phyloP scores from a whole-genome alignment of 164 flowering plant genomes.

The Tetracentron sinense region DNA sequence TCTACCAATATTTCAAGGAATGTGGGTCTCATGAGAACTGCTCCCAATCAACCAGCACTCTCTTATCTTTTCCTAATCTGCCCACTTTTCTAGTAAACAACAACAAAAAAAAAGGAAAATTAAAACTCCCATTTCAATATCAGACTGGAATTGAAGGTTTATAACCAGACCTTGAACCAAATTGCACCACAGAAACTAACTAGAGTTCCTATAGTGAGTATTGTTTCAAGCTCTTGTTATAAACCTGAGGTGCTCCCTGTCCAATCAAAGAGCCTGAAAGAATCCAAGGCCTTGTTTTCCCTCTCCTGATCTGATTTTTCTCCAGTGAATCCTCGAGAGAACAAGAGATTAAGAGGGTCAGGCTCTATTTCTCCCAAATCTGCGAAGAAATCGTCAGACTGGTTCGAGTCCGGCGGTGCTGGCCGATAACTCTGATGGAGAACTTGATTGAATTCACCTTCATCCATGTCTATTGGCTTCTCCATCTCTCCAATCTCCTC shows the following conservation, averaged over 20 bases:
- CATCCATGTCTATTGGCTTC: slow-evolving; percentile 26
- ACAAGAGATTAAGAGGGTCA: slow-evolving; percentile 56
- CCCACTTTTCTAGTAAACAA: slow-evolving; percentile 25
- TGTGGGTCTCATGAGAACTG: slow-evolving; percentile 48
- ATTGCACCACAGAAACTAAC: slow-evolving; percentile 28
- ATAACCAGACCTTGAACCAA: slow-evolving; percentile 30
- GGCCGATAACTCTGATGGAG: slow-evolving; percentile 38
- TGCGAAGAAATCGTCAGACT: slow-evolving; percentile 55
- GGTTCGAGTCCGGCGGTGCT: slow-evolving; percentile 26
- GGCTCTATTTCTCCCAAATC: slow-evolving; percentile 62
- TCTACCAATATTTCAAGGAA: slow-evolving; percentile 59
- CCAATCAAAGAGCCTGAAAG: slow-evolving; percentile 68
- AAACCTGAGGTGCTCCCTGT: slow-evolving; percentile 34
- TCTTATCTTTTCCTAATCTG: slow-evolving; percentile 11
- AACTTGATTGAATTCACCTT: slow-evolving; percentile 26
- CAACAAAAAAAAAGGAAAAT: slow-evolving; percentile 11
- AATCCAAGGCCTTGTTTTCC: slow-evolving; percentile 39
- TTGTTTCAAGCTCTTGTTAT: slow-evolving; percentile 32
- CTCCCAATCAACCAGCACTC: slow-evolving; percentile 45
- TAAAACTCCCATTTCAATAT: slow-evolving; percentile 3
- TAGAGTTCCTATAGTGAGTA: slow-evolving; percentile 8
- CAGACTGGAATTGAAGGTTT: slow-evolving; percentile 25
- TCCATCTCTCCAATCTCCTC: slow-evolving; percentile 42
- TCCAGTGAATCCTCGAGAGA: slow-evolving; percentile 33
- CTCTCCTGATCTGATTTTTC: slow-evolving; percentile 26